Evolutionary conservation across 176 grass and related monocot species (phyloP), one percentile per base, ranked within the genome.

Genomic region (Triticum urartu): DNA sequence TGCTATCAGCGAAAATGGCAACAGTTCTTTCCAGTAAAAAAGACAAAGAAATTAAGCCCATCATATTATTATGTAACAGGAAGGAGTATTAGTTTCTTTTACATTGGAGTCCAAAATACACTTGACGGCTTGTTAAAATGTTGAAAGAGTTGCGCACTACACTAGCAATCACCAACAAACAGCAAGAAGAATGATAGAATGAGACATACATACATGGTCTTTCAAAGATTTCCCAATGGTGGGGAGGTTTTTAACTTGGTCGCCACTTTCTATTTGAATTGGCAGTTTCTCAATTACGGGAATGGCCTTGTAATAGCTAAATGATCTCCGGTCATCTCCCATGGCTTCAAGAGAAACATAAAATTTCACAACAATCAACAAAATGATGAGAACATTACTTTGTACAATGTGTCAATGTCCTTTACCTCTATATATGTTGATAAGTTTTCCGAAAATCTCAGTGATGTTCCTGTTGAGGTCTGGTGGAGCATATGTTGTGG

Each of bases 271-370:
- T 86, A 98, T 92, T 90, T 94, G 86, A 94, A 98, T 62, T 62
- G 91, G 79, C 25, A 98, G 85, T 84, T 98, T 98, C 81, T 98
- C 96, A 77, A 98, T 94, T 24, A 94, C 90, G 8, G 84, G 92
- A 81, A 95, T 98, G 64, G 96, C 93, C 75, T 98, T 98, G 90
- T 98, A 92, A 81, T 98, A 98, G 86, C 93, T 98, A 89, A 98
- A 95, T 38, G 93, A 98, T 88, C 96, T 92, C 42, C 92, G 87
- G 79, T 98, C 96, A 77, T 98, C 96, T 91, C 96, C 96, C 62
- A 98, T 79, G 34, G 93, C 96, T 98, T 89, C 58, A 85, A 35
- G 26, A 39, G 9, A 21, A 88, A 79, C 71, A 63, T 21, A 68
- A 56, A 36, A 63, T 52, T 33, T 74, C 64, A 79, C 75, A 75